Percentiles rank a stretch among this genome's conserved stretches.
These are phyloP conservation scores for Solanum chiquidenum DNA, from an alignment of 257 asterid genomes.

Conservation along the genomic window DNA sequence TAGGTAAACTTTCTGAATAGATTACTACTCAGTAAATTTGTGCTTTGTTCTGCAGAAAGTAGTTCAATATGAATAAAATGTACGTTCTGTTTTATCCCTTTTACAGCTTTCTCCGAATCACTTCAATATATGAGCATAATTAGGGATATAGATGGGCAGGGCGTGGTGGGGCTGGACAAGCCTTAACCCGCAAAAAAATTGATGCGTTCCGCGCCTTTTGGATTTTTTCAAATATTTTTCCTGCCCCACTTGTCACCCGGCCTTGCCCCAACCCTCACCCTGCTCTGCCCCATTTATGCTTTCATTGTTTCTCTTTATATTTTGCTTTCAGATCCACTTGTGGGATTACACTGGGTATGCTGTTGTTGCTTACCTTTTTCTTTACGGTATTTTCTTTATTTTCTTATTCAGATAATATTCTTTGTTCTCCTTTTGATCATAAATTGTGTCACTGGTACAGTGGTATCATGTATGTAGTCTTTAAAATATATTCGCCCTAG, in stretches of 20 bases:
- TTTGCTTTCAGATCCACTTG: neutral
- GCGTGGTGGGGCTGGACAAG: neutral
- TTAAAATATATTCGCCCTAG: neutral
- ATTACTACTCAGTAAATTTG: neutral
- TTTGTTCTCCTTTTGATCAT: neutral
- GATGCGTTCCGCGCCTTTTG: rapidly evolving
- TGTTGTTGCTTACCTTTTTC: neutral
- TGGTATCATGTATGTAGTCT: neutral
- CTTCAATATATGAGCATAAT: neutral
- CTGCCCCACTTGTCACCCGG: neutral
- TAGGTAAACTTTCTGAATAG: neutral
- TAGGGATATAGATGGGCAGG: neutral
- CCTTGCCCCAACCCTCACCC: neutral
- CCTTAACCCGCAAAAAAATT: neutral
- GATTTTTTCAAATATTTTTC: neutral
- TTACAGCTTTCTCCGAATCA: neutral
- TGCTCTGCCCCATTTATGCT: neutral
- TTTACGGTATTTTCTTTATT: neutral
- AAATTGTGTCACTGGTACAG: neutral
- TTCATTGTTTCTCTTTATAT: neutral
- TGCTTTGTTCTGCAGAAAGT: neutral
- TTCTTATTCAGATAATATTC: neutral
- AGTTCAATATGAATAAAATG: neutral
- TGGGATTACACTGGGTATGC: neutral
- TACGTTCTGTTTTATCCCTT: neutral